These are phyloP conservation scores for Kazachstania sp. DNA, from an alignment of 1,139 yeast genomes.

Conservation along the genomic window DNA sequence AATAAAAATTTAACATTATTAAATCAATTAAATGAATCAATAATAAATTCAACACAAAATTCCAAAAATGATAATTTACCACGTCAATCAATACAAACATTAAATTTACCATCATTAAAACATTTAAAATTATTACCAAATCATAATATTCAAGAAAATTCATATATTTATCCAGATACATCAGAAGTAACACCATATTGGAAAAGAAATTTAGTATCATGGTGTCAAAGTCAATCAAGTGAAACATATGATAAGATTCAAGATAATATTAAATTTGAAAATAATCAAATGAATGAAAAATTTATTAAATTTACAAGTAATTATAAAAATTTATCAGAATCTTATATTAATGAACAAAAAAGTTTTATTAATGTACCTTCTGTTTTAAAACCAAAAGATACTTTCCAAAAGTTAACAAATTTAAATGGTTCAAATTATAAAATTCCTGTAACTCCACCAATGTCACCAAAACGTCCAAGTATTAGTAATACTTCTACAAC, in stretches of 20 bases:
- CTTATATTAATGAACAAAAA: neutral
- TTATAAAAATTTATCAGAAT: neutral
- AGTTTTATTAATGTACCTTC: conserved; percentile 14
- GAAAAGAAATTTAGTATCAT: conserved; percentile 25
- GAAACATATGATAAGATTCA: conserved; percentile 25
- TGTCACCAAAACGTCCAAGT: conserved; percentile 19
- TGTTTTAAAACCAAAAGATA: conserved; percentile 21
- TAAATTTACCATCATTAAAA: conserved; percentile 24
- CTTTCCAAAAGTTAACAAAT: conserved; percentile 20
- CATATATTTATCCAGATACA: conserved; percentile 30
- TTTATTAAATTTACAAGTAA: neutral
- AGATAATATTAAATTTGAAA: conserved; percentile 10
- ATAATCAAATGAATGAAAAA: conserved; percentile 2
- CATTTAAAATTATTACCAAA: conserved; percentile 28
- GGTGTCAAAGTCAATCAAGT: conserved; percentile 30
- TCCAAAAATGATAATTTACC: neutral
- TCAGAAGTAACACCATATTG: conserved; percentile 26
- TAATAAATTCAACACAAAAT: neutral
- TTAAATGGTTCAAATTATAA: conserved; percentile 5
- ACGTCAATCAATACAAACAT: neutral
- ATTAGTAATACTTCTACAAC: neutral
- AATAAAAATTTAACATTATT: neutral
- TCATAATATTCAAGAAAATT: conserved; percentile 24
- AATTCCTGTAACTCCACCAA: conserved; percentile 29
- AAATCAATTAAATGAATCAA: conserved; percentile 1